Evolutionary conservation across 345 rosid species (phyloP).

Genomic region (Carallia brachiata): DNA sequence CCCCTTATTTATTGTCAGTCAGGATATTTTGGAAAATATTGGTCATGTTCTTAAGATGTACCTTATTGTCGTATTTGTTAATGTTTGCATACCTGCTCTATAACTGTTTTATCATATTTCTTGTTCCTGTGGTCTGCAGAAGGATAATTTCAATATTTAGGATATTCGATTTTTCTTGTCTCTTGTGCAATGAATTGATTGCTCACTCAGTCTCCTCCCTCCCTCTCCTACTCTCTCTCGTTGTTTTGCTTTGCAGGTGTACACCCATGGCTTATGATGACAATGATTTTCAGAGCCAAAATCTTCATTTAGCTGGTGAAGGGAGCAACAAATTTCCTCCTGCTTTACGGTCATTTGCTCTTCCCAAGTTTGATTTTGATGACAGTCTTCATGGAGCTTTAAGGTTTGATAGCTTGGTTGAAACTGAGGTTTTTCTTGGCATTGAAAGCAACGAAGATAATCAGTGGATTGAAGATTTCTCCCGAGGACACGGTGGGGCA

Average conservation of each 20-base stretch:
- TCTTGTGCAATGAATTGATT: background rate
- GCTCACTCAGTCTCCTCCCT: background rate
- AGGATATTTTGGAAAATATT: background rate
- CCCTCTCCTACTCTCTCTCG: background rate
- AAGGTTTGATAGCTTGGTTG: constrained; percentile 74
- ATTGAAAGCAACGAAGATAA: constrained; percentile 75
- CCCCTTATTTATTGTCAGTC: background rate
- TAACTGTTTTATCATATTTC: background rate
- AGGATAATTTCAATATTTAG: background rate
- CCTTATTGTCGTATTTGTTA: background rate
- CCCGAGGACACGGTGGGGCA: constrained; percentile 58
- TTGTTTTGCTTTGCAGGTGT: constrained; percentile 43
- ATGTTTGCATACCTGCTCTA: background rate
- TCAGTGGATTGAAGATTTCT: constrained; percentile 94
- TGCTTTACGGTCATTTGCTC: constrained; percentile 63
- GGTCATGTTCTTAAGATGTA: background rate
- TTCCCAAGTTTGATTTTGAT: constrained; percentile 91
- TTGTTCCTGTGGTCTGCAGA: background rate
- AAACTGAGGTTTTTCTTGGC: constrained; percentile 77
- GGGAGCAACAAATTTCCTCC: constrained; percentile 70
- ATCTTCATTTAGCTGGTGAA: constrained; percentile 90
- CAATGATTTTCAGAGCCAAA: constrained; percentile 91
- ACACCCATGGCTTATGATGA: constrained; percentile 99
- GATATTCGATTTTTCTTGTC: too few relatives aligned
- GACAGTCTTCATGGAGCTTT: constrained; percentile 63